These are phyloP conservation scores for Lactarius trivialis DNA, from an alignment of 768 basidiomycete genomes.

Conservation along the genomic window DNA sequence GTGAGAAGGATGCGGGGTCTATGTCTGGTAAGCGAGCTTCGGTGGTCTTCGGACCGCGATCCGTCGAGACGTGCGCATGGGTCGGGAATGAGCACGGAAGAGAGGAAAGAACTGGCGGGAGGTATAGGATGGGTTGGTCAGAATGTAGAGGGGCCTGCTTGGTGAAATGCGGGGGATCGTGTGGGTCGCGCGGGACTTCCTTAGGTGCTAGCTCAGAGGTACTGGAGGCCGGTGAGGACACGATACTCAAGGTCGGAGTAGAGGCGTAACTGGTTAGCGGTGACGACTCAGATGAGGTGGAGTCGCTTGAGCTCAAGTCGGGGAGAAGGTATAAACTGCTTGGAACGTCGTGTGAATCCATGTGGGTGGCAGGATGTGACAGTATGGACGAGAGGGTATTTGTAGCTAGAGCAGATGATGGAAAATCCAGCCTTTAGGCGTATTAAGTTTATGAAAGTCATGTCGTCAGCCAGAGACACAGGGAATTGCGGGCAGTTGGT, in stretches of 20 bases:
- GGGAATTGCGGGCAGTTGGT: slow-evolving; percentile 1
- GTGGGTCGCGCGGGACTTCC: slow-evolving; percentile 40
- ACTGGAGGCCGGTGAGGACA: slow-evolving; percentile 11
- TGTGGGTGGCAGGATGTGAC: background rate
- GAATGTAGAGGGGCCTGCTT: slow-evolving; percentile 32
- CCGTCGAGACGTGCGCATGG: slow-evolving; percentile 25
- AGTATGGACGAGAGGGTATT: background rate
- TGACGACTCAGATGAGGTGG: background rate
- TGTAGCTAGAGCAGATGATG: background rate
- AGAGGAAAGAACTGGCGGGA: slow-evolving; percentile 79
- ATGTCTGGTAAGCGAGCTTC: slow-evolving; percentile 77
- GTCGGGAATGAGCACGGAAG: slow-evolving; percentile 43
- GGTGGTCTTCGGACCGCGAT: slow-evolving; percentile 45
- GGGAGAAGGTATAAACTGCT: background rate
- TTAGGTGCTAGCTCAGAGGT: background rate
- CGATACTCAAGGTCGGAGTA: slow-evolving; percentile 2
- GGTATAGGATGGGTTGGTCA: slow-evolving; percentile 57
- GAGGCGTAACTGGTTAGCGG: background rate
- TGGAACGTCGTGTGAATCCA: background rate
- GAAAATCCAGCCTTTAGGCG: background rate
- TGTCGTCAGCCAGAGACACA: background rate
- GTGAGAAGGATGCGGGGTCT: slow-evolving; percentile 73
- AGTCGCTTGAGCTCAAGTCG: background rate
- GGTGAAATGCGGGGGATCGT: slow-evolving; percentile 48
- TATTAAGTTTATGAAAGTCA: background rate